Base-by-base conservation (phyloP, 1,284 basidiomycete genomes). In the Heterobasidion annosum region DNA sequence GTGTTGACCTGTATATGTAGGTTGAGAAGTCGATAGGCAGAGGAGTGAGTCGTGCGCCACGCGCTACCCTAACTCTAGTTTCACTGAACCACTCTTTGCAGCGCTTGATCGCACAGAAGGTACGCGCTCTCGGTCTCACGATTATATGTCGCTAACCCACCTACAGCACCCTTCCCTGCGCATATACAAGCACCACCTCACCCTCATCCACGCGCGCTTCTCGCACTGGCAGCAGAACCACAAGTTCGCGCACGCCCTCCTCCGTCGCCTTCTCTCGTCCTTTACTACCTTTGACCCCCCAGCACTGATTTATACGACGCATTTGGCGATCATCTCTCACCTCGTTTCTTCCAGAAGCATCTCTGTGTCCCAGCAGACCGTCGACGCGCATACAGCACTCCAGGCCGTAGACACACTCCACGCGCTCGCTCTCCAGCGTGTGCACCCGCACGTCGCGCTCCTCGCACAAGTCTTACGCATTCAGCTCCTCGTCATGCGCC, bases 21-120 rank as follows among this genome's bases (percentile, higher is more conserved):
- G 73, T 79, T 2, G 78, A 78, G 62, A 75, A 72, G 57, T 74
- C 78, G 7, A 67, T 79, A 15, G 71, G 71, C 53, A 77, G 76
- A 63, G 79, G 75, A 52, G 76, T 77, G 54, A 59, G 74, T 54
- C 67, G n/a, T 9, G 34, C 13, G 19, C 5, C 50, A 9, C 37
- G 33, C 18, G 48, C 34, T 19, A 25, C 43, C 43, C 34, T 32
- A 34, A 32, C 13, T 8, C n/a, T 45, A 25, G 18, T 46, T 56
- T 58, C 18, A 56, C 51, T 34, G 34, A 8, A 15, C 5, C 34
- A 18, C 10, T 19, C 34, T 40, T 15, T 15, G 1, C 55, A 87
- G 84, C 71, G 83, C 3, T 68, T 82, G 18, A 74, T 88, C 51
- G 73, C 83, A 0, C 79, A 83, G 64, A 85, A 83, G 68, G 83